phyloP scores from a whole-genome alignment of 352 stramenopile genomes.

The Pythium grandisporangium region DNA sequence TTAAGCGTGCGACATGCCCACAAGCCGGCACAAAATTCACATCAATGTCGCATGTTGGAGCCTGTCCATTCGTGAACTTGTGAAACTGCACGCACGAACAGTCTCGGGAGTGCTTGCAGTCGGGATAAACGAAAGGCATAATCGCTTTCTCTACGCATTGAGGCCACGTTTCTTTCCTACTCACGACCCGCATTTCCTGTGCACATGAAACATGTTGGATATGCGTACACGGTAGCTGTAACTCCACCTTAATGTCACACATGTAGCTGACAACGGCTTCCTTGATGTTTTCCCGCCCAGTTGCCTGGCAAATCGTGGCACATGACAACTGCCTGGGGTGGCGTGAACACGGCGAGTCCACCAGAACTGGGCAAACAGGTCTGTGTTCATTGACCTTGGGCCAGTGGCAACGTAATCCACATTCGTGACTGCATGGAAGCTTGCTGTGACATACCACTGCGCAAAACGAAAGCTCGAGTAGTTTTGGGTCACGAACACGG shows the following conservation, averaged over 20 bases:
- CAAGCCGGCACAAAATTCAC: slow-evolving; percentile 61
- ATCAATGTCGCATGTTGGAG: slow-evolving; percentile 37
- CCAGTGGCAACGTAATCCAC: slow-evolving; percentile 64
- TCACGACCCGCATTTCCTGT: slow-evolving; percentile 27
- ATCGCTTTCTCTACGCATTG: slow-evolving; percentile 47
- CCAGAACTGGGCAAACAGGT: slow-evolving; percentile 28
- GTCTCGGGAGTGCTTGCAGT: slow-evolving; percentile 56
- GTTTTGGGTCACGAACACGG: slow-evolving; percentile 13
- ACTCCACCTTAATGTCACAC: slow-evolving; percentile 40
- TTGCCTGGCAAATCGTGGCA: slow-evolving; percentile 24
- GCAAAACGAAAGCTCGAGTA: slow-evolving; percentile 62
- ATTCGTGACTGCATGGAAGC: slow-evolving; percentile 61
- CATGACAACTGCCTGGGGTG: slow-evolving; percentile 49
- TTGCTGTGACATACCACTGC: slow-evolving; percentile 41
- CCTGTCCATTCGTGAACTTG: slow-evolving; percentile 22
- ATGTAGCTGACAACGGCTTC: slow-evolving; percentile 39
- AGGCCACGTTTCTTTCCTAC: slow-evolving; percentile 23
- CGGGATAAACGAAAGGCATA: slow-evolving; percentile 51
- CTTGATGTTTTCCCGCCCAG: slow-evolving; percentile 13
- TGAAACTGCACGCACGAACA: slow-evolving; percentile 65
- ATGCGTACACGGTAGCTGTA: slow-evolving; percentile 62
- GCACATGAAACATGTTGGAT: slow-evolving; percentile 40
- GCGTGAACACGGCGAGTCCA: slow-evolving; percentile 56
- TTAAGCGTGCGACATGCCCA: slow-evolving; percentile 44
- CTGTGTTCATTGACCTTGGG: slow-evolving; percentile 49